These are phyloP conservation scores for Sarcodon sp. DNA, from an alignment of 768 basidiomycete genomes.

Conservation along the genomic window DNA sequence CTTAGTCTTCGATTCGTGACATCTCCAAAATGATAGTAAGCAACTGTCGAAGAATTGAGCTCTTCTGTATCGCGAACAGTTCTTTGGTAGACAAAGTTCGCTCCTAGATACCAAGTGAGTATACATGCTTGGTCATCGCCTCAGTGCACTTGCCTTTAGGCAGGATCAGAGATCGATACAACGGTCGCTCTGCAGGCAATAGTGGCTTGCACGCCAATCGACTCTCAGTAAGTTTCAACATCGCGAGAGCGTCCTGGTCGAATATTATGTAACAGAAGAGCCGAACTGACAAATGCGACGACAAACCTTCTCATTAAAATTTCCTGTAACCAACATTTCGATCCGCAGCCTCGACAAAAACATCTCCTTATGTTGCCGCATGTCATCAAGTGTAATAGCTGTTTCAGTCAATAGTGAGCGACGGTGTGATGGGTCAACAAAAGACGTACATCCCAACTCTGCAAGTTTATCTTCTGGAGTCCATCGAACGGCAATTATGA, in stretches of 20 bases:
- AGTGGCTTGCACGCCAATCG: conserved; percentile 22
- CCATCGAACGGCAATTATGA: conserved; percentile 26
- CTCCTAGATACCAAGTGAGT: neutral
- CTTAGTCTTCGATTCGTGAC: conserved; percentile 21
- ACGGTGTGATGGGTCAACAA: neutral
- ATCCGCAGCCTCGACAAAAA: conserved; percentile 26
- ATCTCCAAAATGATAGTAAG: conserved; percentile 36
- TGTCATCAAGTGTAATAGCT: conserved; percentile 28
- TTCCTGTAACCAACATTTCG: conserved; percentile 34
- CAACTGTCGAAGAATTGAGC: conserved; percentile 31
- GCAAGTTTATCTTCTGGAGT: conserved; percentile 27
- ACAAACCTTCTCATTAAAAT: conserved; percentile 21
- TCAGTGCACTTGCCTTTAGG: conserved; percentile 19
- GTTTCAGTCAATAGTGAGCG: neutral
- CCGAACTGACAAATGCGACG: conserved; percentile 2
- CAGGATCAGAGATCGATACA: conserved; percentile 25
- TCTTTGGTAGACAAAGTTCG: conserved; percentile 23
- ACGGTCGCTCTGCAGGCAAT: conserved; percentile 21
- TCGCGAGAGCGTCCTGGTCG: conserved; percentile 23
- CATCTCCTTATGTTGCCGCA: conserved; percentile 25
- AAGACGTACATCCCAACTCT: conserved; percentile 23
- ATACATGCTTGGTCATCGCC: neutral
- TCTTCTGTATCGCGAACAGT: conserved; percentile 29
- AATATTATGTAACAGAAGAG: neutral
- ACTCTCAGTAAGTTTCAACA: conserved; percentile 24